Conservation (phyloP, 495 filamentous ascomycete genomes). For the Parathielavia appendiculata region DNA sequence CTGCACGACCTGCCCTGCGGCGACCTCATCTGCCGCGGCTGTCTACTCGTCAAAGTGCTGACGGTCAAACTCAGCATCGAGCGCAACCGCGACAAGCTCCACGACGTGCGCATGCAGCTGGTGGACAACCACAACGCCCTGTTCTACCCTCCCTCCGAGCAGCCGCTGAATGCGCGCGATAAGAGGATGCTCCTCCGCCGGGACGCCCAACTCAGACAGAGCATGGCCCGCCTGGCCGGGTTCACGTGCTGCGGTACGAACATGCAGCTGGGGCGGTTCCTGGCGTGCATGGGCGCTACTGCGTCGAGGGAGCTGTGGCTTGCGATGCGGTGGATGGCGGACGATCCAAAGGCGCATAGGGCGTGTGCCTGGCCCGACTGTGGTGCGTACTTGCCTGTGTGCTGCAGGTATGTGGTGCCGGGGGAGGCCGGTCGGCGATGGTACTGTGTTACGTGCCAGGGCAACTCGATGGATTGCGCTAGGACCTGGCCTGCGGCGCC, state of each 20-base stretch:
- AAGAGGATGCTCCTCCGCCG: not conserved
- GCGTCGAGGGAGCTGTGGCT: conserved; percentile 14
- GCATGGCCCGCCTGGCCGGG: not conserved
- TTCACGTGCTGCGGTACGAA: conserved; percentile 10
- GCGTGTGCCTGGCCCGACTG: conserved; percentile 23
- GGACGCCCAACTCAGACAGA: not conserved
- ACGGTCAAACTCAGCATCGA: conserved; percentile 1
- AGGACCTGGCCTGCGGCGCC: not conserved
- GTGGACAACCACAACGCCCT: not conserved
- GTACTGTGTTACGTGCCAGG: conserved; percentile 15
- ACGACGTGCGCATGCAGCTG: not conserved
- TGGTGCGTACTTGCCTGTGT: conserved; percentile 7
- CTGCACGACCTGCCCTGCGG: conserved; percentile 24
- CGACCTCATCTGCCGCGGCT: conserved; percentile 12
- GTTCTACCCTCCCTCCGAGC: too few species aligned
- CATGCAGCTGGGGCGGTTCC: conserved; percentile 9
- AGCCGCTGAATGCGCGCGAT: not conserved
- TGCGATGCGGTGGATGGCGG: conserved; percentile 1
- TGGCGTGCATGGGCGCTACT: conserved; percentile 9
- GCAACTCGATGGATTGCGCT: conserved; percentile 12
- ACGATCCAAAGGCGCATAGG: not conserved
- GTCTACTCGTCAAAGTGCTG: not conserved
- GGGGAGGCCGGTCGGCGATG: not conserved
- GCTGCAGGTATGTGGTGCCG: not conserved
- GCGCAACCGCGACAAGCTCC: not conserved